Evolutionary conservation across 352 stramenopile genomes (phyloP), one percentile per base, ranked within the genome.

Genomic region (Globisporangium mamillatum): DNA sequence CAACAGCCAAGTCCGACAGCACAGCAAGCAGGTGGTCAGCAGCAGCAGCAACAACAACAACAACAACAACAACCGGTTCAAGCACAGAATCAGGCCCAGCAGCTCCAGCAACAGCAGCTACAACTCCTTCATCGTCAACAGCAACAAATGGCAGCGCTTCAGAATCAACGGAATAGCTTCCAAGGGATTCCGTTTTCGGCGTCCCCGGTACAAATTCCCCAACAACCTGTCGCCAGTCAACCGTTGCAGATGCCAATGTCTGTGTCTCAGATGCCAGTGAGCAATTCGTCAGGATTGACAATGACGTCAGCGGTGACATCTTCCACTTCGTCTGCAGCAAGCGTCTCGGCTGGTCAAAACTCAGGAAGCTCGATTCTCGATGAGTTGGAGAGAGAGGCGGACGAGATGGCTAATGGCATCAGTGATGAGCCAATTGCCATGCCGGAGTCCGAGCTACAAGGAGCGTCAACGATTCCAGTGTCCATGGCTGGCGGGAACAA

Each of bases 331-430:
- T 27, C 67, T 38, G 73, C 66, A 5, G 10, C 72, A 7, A 70
- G 18, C 24, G 71, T 61, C 65, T 76, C 71, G 38, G 60, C 50
- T 44, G 61, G 41, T 52, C 64, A 54, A 71, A 75, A 63, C n/a
- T 70, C 70, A 22, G 71, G 79, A 18, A 92, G 62, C 63, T 94
- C 86, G n/a, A 96, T 96, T 61, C 60, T 96, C 59, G 88, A 96
- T 36, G 88, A 96, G 41, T 63, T 96, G 29, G 88, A 96, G 55
- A 83, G 88, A 18, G 88, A 96, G 59, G 86, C 88, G 1, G 81
- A 96, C 68, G 88, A 96, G 66, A 96, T 96, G 88, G 88, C 88
- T 1, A 91, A 92, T 60, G 82, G 85, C 18, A 73, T 94, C 20
- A 93, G 76, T 60, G 88, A 96, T 46, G 78, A 94, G 60, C 86